Evolutionary conservation across 1,139 yeast species (phyloP), one percentile per base, ranked within the genome.

Genomic region (Suhomyces panamericanus): DNA sequence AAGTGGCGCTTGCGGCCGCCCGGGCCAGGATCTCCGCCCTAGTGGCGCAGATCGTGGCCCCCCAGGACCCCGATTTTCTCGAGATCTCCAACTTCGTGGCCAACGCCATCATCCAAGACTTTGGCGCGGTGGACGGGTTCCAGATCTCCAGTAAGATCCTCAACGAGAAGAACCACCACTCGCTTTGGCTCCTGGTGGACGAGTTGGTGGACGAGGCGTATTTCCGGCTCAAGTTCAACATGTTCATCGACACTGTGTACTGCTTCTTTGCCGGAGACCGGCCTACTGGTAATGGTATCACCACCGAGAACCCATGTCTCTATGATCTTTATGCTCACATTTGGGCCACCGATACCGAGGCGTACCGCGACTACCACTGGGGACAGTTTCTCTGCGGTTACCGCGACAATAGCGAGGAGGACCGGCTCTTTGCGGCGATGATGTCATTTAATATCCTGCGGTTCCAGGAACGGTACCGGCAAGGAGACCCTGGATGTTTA

Each of bases 131-230:
- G 6, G 32, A 33, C 17, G 22, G 28, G 7, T 16, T 20, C 20
- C 29, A 26, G 5, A 38, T 42, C 16, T 22, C 31, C 36, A 31
- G 32, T 11, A 33, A 42, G 10, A 22, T 42, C 35, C 29, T 42
- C 20, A 42, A 30, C 28, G 35, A 22, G n/a, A 30, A 29, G 13
- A 14, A 38, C 26, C 27, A 16, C 11, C 9, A n/a, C 10, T 11
- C 14, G 10, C 35, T 59, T 12, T 41, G 48, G n/a, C 54, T 49
- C 11, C 51, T 48, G n/a, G 50, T 60, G 4, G 49, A 50, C 11
- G 51, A 50, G 20, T 39, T 54, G 27, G 56, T 60, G 36, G 45
- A 53, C 17, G 62, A 58, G 35, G 59, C 57, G 36, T 60, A 46
- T 38, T 55, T 53, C 37, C 57, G 56, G 31, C 34, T 52, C 17